Percentiles rank a stretch among this genome's conserved stretches.
Conservation (phyloP, 2,329 filamentous ascomycete species). For the Fonsecaea nubica region DNA sequence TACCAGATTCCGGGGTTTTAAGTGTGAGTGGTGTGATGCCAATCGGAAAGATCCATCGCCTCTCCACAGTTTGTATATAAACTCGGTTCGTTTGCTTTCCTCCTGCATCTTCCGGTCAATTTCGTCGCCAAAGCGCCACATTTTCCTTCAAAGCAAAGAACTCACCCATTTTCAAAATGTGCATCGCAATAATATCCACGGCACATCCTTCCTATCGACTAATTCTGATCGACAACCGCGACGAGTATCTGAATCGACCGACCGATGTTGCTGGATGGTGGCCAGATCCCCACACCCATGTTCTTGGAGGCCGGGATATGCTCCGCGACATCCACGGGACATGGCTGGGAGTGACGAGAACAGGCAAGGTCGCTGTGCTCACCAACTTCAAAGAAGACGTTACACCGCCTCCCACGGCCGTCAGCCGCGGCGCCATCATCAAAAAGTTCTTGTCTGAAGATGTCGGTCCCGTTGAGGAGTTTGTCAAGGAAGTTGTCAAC, state of each 20-base stretch:
- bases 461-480: conserved; percentile 54
- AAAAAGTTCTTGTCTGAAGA: conserved; percentile 63
- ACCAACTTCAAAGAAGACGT: conserved; percentile 68
- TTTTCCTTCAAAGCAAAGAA: not conserved
- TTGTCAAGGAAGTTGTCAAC: conserved; percentile 62
- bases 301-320: conserved; percentile 68
- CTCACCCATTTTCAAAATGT: conserved; percentile 61
- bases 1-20: not conserved
- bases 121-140: not conserved
- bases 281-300: conserved; percentile 60
- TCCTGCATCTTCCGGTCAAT: not conserved
- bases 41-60: conserved; percentile 1
- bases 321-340: conserved; percentile 66
- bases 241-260: conserved; percentile 69
- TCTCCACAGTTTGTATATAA: not conserved
- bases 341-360: conserved; percentile 68
- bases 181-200: conserved; percentile 77
- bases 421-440: conserved; percentile 65
- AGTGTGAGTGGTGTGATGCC: not conserved
- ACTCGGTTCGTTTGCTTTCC: not conserved
- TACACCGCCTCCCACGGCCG: conserved; percentile 52
- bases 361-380: conserved; percentile 67
- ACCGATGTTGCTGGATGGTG: conserved; percentile 67
- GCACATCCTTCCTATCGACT: conserved; percentile 76
- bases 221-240: conserved; percentile 78